These are phyloP conservation scores for Aegilops longissima DNA, from an alignment of 176 grass and related monocot species.

Conservation along the genomic window DNA sequence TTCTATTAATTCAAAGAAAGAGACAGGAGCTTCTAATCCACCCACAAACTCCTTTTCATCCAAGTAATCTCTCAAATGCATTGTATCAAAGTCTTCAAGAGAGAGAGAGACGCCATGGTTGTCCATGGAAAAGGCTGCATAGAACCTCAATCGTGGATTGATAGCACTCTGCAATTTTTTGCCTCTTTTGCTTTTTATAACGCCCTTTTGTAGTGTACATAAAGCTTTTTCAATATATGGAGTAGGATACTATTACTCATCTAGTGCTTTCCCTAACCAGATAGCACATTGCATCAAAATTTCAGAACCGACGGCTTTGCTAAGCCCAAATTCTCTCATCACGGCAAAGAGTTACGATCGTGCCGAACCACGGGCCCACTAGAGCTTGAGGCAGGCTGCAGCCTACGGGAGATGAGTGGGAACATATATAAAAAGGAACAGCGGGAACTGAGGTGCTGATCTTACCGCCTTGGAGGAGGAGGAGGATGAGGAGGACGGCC, in stretches of 20 bases:
- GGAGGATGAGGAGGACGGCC: constrained; percentile 29
- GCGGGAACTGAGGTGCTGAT: not conserved
- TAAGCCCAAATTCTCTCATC: not conserved
- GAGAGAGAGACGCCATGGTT: not conserved
- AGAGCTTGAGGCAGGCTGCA: no score
- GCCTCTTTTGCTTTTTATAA: not conserved
- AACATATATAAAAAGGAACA: not conserved
- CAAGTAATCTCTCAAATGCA: not conserved
- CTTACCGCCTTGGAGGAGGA: constrained; percentile 43
- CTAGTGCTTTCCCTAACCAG: not conserved
- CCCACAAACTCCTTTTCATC: no score
- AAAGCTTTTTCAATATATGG: not conserved
- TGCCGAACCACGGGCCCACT: no score
- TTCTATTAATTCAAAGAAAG: not conserved
- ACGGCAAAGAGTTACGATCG: not conserved
- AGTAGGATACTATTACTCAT: not conserved
- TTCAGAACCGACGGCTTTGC: not conserved
- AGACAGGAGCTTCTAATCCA: no score
- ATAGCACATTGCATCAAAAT: not conserved
- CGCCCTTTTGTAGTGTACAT: not conserved
- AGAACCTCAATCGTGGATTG: not conserved
- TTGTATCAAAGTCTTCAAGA: not conserved
- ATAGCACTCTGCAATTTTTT: not conserved
- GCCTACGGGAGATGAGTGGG: not conserved
- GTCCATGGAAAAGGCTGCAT: not conserved